Evolutionary conservation across 2,329 filamentous ascomycete genomes (phyloP).

Genomic region (Aspergillus fumigatiaffinis): DNA sequence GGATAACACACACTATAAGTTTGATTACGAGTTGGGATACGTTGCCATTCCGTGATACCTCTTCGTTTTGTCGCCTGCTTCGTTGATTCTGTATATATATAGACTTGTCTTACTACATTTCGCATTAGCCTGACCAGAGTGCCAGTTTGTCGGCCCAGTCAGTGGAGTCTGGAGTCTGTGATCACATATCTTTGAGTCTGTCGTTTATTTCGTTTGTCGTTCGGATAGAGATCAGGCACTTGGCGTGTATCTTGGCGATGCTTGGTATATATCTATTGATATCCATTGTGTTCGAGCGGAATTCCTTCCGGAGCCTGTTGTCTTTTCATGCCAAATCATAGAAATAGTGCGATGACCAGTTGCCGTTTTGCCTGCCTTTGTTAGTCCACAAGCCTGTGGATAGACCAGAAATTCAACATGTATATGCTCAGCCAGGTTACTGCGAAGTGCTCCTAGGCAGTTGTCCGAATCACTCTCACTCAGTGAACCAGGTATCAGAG

Average conservation of each 20-base stretch:
- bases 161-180: not conserved
- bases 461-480: not conserved
- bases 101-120: not conserved
- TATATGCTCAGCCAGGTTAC: too few species aligned
- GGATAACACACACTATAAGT: slow-evolving; percentile 4
- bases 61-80: not conserved
- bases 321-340: too few species aligned
- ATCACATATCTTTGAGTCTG: not conserved
- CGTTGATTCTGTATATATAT: not conserved
- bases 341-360: too few species aligned
- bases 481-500: too few species aligned
- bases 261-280: not conserved
- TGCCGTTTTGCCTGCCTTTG: too few species aligned
- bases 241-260: not conserved
- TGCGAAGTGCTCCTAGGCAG: too few species aligned
- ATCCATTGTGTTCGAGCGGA: not conserved
- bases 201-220: not conserved
- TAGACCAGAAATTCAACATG: too few species aligned
- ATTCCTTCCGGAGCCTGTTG: too few species aligned
- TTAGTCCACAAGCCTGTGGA: too few species aligned
- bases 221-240: not conserved
- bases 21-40: not conserved
- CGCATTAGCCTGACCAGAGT: not conserved
- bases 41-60: not conserved
- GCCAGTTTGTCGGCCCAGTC: not conserved